A percentile compares a stretch with the other conserved stretches of the same genome.
These are phyloP conservation scores for Trifolium dubium DNA, from an alignment of 306 rosid species.

Conservation along the genomic window DNA sequence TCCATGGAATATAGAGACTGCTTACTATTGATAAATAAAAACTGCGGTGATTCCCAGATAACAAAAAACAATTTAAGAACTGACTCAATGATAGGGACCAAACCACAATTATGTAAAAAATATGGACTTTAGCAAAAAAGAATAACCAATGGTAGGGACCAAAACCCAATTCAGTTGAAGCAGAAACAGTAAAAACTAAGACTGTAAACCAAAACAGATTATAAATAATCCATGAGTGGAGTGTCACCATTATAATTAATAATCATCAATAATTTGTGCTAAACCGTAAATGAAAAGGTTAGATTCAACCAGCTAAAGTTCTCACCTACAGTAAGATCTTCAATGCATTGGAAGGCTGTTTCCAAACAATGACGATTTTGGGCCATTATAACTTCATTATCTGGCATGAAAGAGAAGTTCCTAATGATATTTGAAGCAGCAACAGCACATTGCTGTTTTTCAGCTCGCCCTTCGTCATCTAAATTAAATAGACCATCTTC, in stretches of 20 bases:
- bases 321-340: conserved; percentile 75
- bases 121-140: neutral
- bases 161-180: neutral
- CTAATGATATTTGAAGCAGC: conserved; percentile 92
- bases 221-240: conserved; percentile 2
- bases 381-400: conserved; percentile 94
- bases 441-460: conserved; percentile 90
- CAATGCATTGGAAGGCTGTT: conserved; percentile 88
- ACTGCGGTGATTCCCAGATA: neutral
- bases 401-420: conserved; percentile 99
- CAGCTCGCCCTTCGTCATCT: conserved; percentile 92
- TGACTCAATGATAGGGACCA: neutral
- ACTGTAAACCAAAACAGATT: neutral
- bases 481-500: conserved; percentile 91
- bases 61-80: neutral
- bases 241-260: neutral
- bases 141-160: conserved; percentile 5
- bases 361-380: conserved; percentile 92
- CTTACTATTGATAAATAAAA: conserved; percentile 30
- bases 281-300: conserved; percentile 17
- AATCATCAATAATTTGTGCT: neutral
- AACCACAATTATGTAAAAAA: neutral
- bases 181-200: neutral
- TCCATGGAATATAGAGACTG: neutral
- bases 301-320: conserved; percentile 27